Evolutionary conservation across 2,329 filamentous ascomycete genomes (phyloP), one percentile per base, ranked within the genome.

Genomic region (Alternaria brassicae): DNA sequence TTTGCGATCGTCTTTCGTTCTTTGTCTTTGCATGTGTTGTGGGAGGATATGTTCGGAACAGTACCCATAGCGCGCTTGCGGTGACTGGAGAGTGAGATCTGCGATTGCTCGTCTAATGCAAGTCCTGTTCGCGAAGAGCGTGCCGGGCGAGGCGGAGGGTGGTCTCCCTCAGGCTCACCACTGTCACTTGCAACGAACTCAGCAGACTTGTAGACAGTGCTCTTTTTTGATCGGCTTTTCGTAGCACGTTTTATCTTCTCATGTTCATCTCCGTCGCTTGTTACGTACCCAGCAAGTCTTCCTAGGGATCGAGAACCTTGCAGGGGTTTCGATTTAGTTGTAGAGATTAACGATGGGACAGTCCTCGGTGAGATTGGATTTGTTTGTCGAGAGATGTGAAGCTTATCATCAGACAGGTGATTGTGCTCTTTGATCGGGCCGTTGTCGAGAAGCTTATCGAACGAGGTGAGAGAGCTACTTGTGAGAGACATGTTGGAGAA

Each of bases 391-490:
- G 53, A 36, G 21, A 48, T 27, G 17, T 25, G 19, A 17, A 7
- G 6, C 15, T 50, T 32, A 21, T 27, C 23, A 15, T 15, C 6
- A 23, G 30, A 9, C 13, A 32, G 40, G 49, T 53, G 30, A 39
- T 28, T 17, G 34, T 13, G 44, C n/a, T 19, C 3, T 10, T 12
- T 39, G 17, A 10, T 15, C 4, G 15, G 19, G 17, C 7, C 17
- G 15, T 15, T 13, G 15, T 15, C 9, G n/a, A 25, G 28, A 27
- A 21, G 21, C 12, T 9, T 9, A 6, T 12, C 27, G 27, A 34
- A 47, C 44, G 12, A 54, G 34, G 50, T 54, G 34, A 58, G 34
- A 52, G 50, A 25, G 15, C n/a, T 23, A 28, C n/a, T 9, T 19
- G 23, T 15, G 15, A 13, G 23, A 42, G 27, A 28, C 34, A 40